phyloP scores from a whole-genome alignment of 2,329 filamentous ascomycete species.

The Aureobasidium sp. region DNA sequence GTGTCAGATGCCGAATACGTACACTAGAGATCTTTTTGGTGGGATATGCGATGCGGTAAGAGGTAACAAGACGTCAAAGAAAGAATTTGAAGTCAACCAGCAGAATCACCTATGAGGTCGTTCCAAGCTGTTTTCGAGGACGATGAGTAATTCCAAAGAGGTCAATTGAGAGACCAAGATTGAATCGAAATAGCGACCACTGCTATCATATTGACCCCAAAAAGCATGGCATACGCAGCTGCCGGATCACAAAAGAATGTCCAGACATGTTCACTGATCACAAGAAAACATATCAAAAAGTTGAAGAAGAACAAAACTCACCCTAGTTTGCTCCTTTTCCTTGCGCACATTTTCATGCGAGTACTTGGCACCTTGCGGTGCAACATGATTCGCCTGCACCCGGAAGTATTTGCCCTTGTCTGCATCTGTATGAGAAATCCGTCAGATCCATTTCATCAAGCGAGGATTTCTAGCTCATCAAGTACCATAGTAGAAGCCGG shows the following conservation, averaged over 20 bases:
- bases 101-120: too few relatives aligned
- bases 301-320: slow-evolving; percentile 18
- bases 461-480: neutral
- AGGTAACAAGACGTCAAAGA: neutral
- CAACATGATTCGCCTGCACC: slow-evolving; percentile 35
- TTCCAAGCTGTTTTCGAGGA: too few relatives aligned
- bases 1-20: neutral
- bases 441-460: neutral
- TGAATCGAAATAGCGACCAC: too few relatives aligned
- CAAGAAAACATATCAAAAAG: neutral
- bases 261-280: too few relatives aligned
- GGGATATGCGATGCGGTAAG: neutral
- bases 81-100: too few relatives aligned
- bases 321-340: slow-evolving; percentile 30
- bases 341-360: slow-evolving; percentile 34
- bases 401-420: slow-evolving; percentile 47
- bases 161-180: too few relatives aligned
- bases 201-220: too few relatives aligned
- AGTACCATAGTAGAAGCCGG: slow-evolving; percentile 42
- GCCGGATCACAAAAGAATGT: neutral
- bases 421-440: slow-evolving; percentile 27
- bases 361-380: slow-evolving; percentile 34
- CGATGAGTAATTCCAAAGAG: too few relatives aligned
- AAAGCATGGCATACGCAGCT: too few relatives aligned
- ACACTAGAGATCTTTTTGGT: neutral